Conservation (phyloP, 2,329 filamentous ascomycete species). For the Aspergillus pseudoviridinutans region DNA sequence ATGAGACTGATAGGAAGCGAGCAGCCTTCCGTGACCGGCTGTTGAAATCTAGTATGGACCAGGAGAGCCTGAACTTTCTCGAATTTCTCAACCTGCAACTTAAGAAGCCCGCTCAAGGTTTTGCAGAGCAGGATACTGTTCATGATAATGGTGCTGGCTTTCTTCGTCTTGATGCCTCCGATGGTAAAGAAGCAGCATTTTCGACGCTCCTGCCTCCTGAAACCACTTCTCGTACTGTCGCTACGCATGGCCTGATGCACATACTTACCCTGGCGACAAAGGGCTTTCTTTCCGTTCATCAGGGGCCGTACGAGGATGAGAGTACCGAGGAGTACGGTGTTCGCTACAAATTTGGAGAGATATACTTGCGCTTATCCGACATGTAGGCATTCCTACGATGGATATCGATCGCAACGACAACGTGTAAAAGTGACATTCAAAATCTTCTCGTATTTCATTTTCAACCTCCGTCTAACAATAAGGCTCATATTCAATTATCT, state of each 20-base stretch:
- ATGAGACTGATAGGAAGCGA: constrained; percentile 32
- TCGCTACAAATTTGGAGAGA: constrained; percentile 26
- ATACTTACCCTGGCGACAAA: constrained; percentile 67
- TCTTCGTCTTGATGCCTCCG: neutral
- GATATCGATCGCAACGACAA: neutral
- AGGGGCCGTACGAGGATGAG: constrained; percentile 46
- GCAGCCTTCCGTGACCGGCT: constrained; percentile 39
- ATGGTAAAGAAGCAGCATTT: constrained; percentile 53
- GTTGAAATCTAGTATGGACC: constrained; percentile 51
- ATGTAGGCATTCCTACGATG: constrained; percentile 1
- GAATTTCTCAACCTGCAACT: constrained; percentile 53
- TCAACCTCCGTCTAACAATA: neutral
- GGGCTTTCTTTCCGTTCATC: constrained; percentile 58
- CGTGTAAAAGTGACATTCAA: neutral
- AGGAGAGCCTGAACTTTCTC: constrained; percentile 61
- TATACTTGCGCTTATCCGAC: constrained; percentile 21
- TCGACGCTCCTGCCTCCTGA: constrained; percentile 62
- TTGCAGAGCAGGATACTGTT: constrained; percentile 10
- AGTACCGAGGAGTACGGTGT: constrained; percentile 17
- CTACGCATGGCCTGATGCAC: constrained; percentile 73
- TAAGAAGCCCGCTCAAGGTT: constrained; percentile 18
- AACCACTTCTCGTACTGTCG: constrained; percentile 55
- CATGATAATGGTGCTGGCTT: neutral
- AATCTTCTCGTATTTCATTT: neutral
- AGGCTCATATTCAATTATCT: neutral